phyloP scores from a whole-genome alignment of 2,329 filamentous ascomycete genomes.

The Fusarium sp. region DNA sequence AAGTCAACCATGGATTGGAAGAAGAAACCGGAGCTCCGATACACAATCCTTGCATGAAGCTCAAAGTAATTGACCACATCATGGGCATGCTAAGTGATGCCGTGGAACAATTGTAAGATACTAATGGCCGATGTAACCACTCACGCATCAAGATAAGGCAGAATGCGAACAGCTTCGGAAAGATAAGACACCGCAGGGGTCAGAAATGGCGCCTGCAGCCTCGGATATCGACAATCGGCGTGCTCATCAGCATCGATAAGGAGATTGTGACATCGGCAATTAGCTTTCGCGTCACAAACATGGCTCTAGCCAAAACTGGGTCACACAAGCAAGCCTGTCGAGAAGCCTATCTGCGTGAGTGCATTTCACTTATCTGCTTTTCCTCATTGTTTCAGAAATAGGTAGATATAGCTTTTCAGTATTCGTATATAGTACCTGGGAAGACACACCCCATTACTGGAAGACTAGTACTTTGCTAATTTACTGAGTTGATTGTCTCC shows the following conservation, averaged over 20 bases:
- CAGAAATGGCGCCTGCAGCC: conserved; percentile 1
- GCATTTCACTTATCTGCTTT: conserved; percentile 5
- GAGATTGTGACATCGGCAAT: conserved; percentile 4
- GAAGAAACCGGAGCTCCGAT: too few relatives aligned
- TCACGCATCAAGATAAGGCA: conserved; percentile 13
- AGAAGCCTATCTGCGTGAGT: too few relatives aligned
- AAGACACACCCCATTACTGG: too few relatives aligned
- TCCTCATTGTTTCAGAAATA: not conserved
- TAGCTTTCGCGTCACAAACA: conserved; percentile 10
- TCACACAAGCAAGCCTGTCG: not conserved
- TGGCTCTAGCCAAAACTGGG: conserved; percentile 30
- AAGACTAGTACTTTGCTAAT: too few relatives aligned
- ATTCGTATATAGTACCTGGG: not conserved
- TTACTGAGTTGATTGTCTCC: too few relatives aligned
- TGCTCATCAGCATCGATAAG: conserved; percentile 6
- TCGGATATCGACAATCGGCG: not conserved
- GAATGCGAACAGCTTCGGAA: not conserved
- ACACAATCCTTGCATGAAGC: too few relatives aligned
- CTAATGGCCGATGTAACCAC: conserved; percentile 15
- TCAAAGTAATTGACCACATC: not conserved
- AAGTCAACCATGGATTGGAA: too few relatives aligned
- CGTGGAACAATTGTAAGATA: not conserved
- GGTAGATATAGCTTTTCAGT: not conserved
- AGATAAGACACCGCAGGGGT: conserved; percentile 37
- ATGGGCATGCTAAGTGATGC: not conserved